Evolutionary conservation across 108 stramenopile species (phyloP).

Genomic region (Chaetoceros tenuissimus): DNA sequence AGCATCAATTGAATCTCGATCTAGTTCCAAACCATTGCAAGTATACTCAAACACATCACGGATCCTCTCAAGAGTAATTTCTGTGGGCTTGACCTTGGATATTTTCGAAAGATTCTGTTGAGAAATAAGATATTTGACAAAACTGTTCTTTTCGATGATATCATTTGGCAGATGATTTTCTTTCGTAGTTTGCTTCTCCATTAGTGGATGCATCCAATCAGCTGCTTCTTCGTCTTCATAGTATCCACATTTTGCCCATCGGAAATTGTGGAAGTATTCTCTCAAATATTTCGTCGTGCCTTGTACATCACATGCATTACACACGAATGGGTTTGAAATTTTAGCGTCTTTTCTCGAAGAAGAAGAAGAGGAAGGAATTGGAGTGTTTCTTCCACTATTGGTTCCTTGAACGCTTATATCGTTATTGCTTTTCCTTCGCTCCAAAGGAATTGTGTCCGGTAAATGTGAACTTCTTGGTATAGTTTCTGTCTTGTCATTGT

Average conservation of each 20-base stretch:
- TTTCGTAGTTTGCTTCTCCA: constrained; percentile 9
- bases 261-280: constrained; percentile 31
- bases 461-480: background rate
- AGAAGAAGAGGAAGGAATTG: too few species aligned
- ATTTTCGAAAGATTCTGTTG: background rate
- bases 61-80: constrained; percentile 8
- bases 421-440: background rate
- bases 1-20: background rate
- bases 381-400: background rate
- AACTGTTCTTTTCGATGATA: background rate
- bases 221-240: constrained; percentile 17
- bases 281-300: constrained; percentile 26
- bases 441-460: background rate
- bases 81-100: background rate
- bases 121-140: background rate
- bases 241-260: constrained; percentile 23
- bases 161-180: constrained; percentile 13
- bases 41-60: constrained; percentile 14
- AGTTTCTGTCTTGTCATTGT: background rate
- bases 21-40: background rate
- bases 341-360: background rate
- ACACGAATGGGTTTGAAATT: constrained; percentile 11
- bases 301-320: constrained; percentile 30
- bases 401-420: background rate
- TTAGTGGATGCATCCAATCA: constrained; percentile 3